phyloP scores from a whole-genome alignment of 2,329 filamentous ascomycete species.

The Penicillium sp. region DNA sequence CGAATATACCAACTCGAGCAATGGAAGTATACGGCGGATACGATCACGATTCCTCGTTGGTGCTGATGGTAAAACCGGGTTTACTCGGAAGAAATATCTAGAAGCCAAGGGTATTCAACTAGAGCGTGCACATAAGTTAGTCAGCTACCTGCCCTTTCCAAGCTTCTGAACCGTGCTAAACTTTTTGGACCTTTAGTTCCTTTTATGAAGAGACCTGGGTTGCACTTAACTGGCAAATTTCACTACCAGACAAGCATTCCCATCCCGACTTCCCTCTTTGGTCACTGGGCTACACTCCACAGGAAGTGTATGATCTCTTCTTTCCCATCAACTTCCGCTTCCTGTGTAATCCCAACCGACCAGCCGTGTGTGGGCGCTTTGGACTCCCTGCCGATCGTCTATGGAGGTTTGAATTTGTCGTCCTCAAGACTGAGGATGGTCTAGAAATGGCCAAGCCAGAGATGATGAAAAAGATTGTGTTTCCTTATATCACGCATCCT shows the following conservation, averaged over 20 bases:
- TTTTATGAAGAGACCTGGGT: constrained; percentile 39
- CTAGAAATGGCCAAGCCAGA: constrained; percentile 28
- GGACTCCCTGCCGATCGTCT: constrained; percentile 38
- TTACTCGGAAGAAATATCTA: constrained; percentile 45
- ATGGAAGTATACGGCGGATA: background rate
- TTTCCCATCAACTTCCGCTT: constrained; percentile 47
- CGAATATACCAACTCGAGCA: background rate
- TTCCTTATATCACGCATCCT: constrained; percentile 27
- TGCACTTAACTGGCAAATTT: constrained; percentile 45
- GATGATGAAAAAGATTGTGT: constrained; percentile 22
- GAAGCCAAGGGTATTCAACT: constrained; percentile 40
- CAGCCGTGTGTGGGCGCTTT: constrained; percentile 45
- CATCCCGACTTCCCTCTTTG: constrained; percentile 50
- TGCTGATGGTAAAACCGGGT: constrained; percentile 48
- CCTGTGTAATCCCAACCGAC: constrained; percentile 38
- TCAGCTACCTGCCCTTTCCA: background rate
- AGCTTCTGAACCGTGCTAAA: too few relatives aligned
- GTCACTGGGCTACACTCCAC: constrained; percentile 43
- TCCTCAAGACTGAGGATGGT: constrained; percentile 27
- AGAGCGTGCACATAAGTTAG: constrained; percentile 19
- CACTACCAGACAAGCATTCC: constrained; percentile 41
- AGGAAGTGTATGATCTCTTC: constrained; percentile 47
- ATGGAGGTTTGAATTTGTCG: constrained; percentile 41
- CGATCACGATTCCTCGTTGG: constrained; percentile 25
- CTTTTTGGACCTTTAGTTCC: background rate